Conservation (phyloP, 2,329 filamentous ascomycete species). For the Colletotrichum brevisporum region DNA sequence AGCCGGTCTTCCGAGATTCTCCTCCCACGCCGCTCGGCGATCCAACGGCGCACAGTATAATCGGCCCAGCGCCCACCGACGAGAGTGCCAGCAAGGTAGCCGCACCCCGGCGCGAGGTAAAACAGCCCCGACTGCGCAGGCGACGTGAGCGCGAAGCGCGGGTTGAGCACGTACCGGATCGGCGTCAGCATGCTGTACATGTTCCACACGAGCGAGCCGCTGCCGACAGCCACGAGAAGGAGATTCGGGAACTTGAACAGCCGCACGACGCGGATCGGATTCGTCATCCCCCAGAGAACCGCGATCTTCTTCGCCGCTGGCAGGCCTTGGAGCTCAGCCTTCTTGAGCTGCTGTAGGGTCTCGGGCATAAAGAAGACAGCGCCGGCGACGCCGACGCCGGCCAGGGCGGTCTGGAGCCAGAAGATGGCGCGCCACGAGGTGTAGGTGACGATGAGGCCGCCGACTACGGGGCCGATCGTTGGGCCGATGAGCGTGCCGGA, state of each 20-base stretch:
- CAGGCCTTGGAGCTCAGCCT: conserved; percentile 71
- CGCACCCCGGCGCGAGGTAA: conserved; percentile 78
- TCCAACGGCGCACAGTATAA: conserved; percentile 72
- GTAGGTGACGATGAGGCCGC: conserved; percentile 79
- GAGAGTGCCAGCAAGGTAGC: conserved; percentile 77
- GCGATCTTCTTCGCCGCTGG: conserved; percentile 58
- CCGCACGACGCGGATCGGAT: conserved; percentile 74
- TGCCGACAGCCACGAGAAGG: conserved; percentile 69
- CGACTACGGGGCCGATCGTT: conserved; percentile 74
- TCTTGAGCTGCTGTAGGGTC: conserved; percentile 75
- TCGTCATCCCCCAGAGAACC: conserved; percentile 64
- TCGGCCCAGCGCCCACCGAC: conserved; percentile 79
- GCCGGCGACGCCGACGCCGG: conserved; percentile 66
- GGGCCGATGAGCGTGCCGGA: conserved; percentile 77
- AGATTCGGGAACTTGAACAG: conserved; percentile 78
- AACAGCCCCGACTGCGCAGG: conserved; percentile 77
- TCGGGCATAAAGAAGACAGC: conserved; percentile 76
- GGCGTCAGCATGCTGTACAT: conserved; percentile 78
- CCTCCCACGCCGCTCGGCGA: conserved; percentile 63
- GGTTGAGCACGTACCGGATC: conserved; percentile 80
- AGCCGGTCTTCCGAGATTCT: conserved; percentile 80
- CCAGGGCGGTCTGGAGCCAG: conserved; percentile 77
- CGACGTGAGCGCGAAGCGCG: conserved; percentile 74
- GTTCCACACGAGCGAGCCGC: conserved; percentile 77
- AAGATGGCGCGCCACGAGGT: conserved; percentile 78